Evolutionary conservation across 2,329 filamentous ascomycete genomes (phyloP).

Genomic region (Aspergillus hiratsukae): DNA sequence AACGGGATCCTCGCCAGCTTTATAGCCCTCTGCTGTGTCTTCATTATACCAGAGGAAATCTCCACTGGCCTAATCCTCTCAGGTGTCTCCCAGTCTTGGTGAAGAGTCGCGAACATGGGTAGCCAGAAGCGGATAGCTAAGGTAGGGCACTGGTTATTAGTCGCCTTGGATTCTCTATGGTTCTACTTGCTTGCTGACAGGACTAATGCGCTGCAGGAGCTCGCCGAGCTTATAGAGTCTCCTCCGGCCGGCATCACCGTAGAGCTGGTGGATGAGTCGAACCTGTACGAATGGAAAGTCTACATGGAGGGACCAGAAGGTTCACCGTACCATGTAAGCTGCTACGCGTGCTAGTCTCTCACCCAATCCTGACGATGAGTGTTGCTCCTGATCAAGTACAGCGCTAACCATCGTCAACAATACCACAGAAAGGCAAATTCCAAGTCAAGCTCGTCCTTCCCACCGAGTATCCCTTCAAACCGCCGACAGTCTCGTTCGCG

Average conservation of each 20-base stretch:
- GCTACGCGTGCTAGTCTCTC: conserved; percentile 23
- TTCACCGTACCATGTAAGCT: conserved; percentile 58
- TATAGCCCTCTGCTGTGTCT: neutral
- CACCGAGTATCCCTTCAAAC: conserved; percentile 83
- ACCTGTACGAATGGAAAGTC: conserved; percentile 66
- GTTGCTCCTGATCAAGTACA: neutral
- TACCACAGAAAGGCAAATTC: conserved; percentile 63
- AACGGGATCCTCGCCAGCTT: neutral
- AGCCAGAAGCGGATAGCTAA: conserved; percentile 47
- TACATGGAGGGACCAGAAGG: conserved; percentile 61
- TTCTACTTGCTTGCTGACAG: neutral
- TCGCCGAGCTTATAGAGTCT: conserved; percentile 52
- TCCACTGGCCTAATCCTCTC: conserved; percentile 10
- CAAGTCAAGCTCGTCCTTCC: conserved; percentile 69
- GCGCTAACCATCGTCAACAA: conserved; percentile 3
- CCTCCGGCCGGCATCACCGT: conserved; percentile 57
- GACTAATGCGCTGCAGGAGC: conserved; percentile 46
- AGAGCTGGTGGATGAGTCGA: conserved; percentile 55
- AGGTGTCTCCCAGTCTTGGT: conserved; percentile 9
- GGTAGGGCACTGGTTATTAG: conserved; percentile 21
- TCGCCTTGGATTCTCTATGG: neutral
- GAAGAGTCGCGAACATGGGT: conserved; percentile 28
- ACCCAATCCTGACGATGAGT: neutral
- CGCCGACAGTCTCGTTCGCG: conserved; percentile 70
- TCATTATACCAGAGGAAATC: too few relatives aligned